Evolutionary conservation across 768 basidiomycete genomes (phyloP), one percentile per base, ranked within the genome.

Genomic region (Russula sp.): DNA sequence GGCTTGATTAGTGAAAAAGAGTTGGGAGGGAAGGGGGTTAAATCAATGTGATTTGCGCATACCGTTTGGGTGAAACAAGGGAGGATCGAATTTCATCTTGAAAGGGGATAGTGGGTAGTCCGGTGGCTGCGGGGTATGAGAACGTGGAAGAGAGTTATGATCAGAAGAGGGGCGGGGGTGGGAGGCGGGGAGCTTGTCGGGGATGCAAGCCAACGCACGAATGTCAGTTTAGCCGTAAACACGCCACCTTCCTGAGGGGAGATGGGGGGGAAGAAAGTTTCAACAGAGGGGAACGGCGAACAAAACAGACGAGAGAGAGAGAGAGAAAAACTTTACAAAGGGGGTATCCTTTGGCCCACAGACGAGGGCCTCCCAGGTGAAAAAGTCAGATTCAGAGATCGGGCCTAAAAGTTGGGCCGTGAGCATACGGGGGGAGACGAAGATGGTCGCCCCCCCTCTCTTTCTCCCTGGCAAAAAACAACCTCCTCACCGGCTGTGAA

Each of bases 31-130:
- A n/a, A n/a, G n/a, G 49, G 11, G 18, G n/a, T 34, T 43, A 47
- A 29, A 29, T 29, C 25, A 29, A 29, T 29, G 25, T 29, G 35
- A 16, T 55, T 54, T 41, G 50, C 35, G 75, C 89, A 74, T 67
- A 96, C 97, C 89, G 73, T 99, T 99, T 18, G 97, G 97, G 75
- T 99, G 97, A 75, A 98, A 90, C 58, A 99, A 73, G 2, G 96
- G 95, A 3, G 97, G 97, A 48, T 98, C 94, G 69, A 99, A 99
- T 70, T 83, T 93, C 97, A 99, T 98, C 78, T 94, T 98, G 86
- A 98, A 98, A 20, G 97, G 97, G 56, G 92, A 96, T 69, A 99
- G 77, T 36, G 97, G 97, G 75, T 99, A 99, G 71, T 99, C 97
- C 42, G 81, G 72, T 0, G 94, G 94, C 93, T 93, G 59, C 50